Evolutionary conservation across 306 rosid species (phyloP), one percentile per base, ranked within the genome.

Genomic region (Quercus berberidifolia): DNA sequence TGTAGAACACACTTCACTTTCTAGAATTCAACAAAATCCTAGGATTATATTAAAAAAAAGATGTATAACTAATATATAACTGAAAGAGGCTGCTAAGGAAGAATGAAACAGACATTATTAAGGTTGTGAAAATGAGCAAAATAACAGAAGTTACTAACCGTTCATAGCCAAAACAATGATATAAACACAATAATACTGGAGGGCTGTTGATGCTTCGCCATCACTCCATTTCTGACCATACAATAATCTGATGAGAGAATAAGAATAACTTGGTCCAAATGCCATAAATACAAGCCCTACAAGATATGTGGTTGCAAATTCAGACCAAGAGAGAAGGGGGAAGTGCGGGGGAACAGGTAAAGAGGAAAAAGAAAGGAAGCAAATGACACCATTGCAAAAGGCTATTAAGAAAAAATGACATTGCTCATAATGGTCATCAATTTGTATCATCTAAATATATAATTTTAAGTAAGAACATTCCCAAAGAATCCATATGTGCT

Each of bases 161-260:
- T 95, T 92, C 97, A 95, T 92, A 35, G 99, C 99, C 90, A 95
- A 84, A 69, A 91, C 88, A 83, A 92, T 88, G 78, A 95, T 84
- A 86, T 89, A 95, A 69, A 92, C 73, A 88, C 97, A 92, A 77
- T 91, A 92, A 79, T 87, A 95, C 76, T 82, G 89, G 76, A 95
- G 97, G 81, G 92, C 94, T 71, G 85, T 88, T 76, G 98, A 80
- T 69, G 99, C 98, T 87, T 95, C 99, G 71, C 98, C 97, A 68
- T 95, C 96, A 85, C 99, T 95, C 98, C 97, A 95, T 83, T 91
- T 91, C 84, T 71, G 86, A 28, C 99, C 99, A 72, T 92, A 95
- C 26, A 95, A 80, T 89, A 92, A 84, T 83, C 98, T 89, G 89
- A 95, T 83, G 79, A 95, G 97, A 4, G 98, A 91, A 86, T 95